Evolutionary conservation across 2,329 filamentous ascomycete genomes (phyloP).

Genomic region (Colletotrichum gigasporum): DNA sequence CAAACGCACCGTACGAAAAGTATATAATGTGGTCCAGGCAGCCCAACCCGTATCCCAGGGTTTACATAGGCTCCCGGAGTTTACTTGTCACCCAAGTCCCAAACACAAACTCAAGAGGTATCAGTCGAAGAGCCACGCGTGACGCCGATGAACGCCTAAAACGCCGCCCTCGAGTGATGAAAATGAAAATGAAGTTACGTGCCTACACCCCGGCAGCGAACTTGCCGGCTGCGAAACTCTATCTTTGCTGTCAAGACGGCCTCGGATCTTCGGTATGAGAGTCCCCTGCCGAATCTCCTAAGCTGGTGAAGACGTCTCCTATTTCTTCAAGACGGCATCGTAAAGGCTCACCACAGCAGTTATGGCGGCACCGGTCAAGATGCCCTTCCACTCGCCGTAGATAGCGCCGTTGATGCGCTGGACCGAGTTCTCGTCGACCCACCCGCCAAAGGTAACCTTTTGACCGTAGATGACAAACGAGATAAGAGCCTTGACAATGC

Average conservation of each 20-base stretch:
- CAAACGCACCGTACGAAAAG: background rate
- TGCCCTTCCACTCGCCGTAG: slow-evolving; percentile 76
- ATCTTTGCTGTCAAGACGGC: background rate
- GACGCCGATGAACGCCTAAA: slow-evolving; percentile 31
- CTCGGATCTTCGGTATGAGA: background rate
- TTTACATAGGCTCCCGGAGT: background rate
- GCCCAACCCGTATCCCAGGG: background rate
- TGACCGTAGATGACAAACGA: slow-evolving; percentile 84
- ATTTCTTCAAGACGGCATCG: slow-evolving; percentile 79
- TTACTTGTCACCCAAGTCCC: background rate
- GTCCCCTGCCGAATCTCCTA: background rate
- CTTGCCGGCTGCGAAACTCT: background rate
- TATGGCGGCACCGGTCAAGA: slow-evolving; percentile 74
- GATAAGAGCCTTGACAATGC: slow-evolving; percentile 84
- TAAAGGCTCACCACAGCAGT: slow-evolving; percentile 77
- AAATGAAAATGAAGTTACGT: background rate
- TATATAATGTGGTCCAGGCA: background rate
- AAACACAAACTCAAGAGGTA: slow-evolving; percentile 19
- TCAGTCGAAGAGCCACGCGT: slow-evolving; percentile 29
- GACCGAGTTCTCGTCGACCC: slow-evolving; percentile 68
- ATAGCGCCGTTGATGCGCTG: slow-evolving; percentile 71
- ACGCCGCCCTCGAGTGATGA: slow-evolving; percentile 31
- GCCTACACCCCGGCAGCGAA: background rate
- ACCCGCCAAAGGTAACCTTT: slow-evolving; percentile 69
- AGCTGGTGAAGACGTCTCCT: slow-evolving; percentile 33